Base-by-base conservation (phyloP, 148 eudicot genomes). In the Vaccinium darrowii region DNA sequence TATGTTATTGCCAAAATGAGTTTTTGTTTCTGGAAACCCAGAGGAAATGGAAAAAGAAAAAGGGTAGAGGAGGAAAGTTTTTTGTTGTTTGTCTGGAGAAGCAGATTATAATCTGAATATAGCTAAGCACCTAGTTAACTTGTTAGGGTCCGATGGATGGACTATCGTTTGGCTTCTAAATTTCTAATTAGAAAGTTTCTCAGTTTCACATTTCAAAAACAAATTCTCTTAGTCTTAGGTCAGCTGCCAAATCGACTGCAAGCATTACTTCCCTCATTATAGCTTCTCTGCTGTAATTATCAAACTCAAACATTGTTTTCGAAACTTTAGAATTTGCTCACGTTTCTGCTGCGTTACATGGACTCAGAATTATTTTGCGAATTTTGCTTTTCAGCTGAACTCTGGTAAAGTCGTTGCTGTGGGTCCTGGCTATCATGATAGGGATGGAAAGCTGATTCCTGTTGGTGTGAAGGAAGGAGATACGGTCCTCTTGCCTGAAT, bases 391-490 rank as follows among this genome's bases (percentile, higher is more conserved):
- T 43, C 86, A 95, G 98, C 84, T 95, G 47, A 93, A 95, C 87
- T 93, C 96, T 63, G 98, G 94, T 5, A 95, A 90, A 90, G 94
- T 95, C 51, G 83, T 95, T 82, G 93, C 96, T 23, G 93, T 92
- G 74, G 96, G 98, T 18, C 98, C 96, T 2, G 98, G 98, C 4
- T 81, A 84, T 52, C 92, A 80, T 43, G 89, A 88, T 78, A 89
- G 89, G 53, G 36, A 87, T 6, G 98, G 98, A 63, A 89, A 93
- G 72, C 76, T 80, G 50, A 84, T 95, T 57, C 96, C 98, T 1
- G 91, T 86, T 14, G 81, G 90, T 80, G 93, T 95, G 47, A 95
- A 93, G 84, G 98, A 95, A 92, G 98, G 98, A 23, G 98, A 95
- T 47, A 91, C 91, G 13, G 98, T 95, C 49, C 92, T 95, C 58